Conservation (phyloP, 805 yeast species). For the Nakazawaea ishiwadae region DNA sequence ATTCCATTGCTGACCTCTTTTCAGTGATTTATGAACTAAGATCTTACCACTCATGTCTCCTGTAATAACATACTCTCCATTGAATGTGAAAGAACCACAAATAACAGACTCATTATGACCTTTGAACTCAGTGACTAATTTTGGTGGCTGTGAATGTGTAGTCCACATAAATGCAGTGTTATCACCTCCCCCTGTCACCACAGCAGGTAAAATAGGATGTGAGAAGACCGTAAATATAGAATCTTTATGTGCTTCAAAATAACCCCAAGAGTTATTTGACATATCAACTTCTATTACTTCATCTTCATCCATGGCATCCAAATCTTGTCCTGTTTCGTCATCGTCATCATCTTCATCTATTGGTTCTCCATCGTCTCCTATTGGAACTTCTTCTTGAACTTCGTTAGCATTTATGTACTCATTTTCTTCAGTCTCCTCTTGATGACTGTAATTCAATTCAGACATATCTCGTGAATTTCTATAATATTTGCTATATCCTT, state of each 20-base stretch:
- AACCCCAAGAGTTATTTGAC: constrained; percentile 84
- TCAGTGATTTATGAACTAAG: constrained; percentile 62
- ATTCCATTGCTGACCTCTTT: constrained; percentile 83
- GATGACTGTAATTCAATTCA: neutral
- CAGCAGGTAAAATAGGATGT: constrained; percentile 83
- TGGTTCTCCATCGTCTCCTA: constrained; percentile 24
- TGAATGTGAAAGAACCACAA: constrained; percentile 75
- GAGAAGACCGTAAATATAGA: constrained; percentile 77
- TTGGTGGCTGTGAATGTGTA: constrained; percentile 80
- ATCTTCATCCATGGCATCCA: constrained; percentile 34
- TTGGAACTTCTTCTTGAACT: constrained; percentile 32
- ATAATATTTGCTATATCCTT: too few relatives aligned
- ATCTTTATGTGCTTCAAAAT: constrained; percentile 87
- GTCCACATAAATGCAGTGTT: constrained; percentile 90
- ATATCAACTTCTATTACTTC: constrained; percentile 73
- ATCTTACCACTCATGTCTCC: constrained; percentile 95
- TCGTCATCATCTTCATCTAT: constrained; percentile 37
- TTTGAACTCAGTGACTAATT: constrained; percentile 65
- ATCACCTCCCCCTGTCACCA: constrained; percentile 95
- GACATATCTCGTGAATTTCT: neutral
- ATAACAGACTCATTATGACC: constrained; percentile 90
- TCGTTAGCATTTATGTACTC: constrained; percentile 37
- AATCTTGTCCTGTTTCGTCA: constrained; percentile 30
- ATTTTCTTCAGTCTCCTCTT: constrained; percentile 18
- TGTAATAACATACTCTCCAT: constrained; percentile 76